phyloP scores from a whole-genome alignment of 176 grass and related monocot species.

The Zizania latifolia region DNA sequence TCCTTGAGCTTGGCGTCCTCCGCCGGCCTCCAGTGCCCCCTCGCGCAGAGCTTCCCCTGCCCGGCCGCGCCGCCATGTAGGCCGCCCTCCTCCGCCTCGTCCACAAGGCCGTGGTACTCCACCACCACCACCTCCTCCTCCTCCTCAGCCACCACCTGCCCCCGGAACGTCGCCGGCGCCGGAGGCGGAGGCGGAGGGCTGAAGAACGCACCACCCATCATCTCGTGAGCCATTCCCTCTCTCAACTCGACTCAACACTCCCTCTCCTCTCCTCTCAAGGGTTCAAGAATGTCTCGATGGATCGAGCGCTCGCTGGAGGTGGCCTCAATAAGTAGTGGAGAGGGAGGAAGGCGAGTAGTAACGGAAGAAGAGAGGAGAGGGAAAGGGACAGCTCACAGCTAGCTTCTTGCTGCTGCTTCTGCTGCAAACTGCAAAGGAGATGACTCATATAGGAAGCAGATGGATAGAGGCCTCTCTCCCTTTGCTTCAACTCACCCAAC shows the following conservation, averaged over 20 bases:
- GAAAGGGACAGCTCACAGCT: slow-evolving; percentile 24
- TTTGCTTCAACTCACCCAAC: not conserved
- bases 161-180: slow-evolving; percentile 7
- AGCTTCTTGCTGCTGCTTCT: slow-evolving; percentile 5
- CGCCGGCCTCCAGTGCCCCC: slow-evolving; percentile 76
- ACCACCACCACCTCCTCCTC: not conserved
- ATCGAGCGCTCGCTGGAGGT: too few species aligned
- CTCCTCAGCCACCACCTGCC: not conserved
- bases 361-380: slow-evolving; percentile 7
- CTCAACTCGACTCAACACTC: not conserved
- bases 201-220: slow-evolving; percentile 25
- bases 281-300: not conserved
- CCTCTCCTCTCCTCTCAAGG: not conserved
- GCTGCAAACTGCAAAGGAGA: not conserved
- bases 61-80: not conserved
- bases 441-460: slow-evolving; percentile 33
- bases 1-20: slow-evolving; percentile 82
- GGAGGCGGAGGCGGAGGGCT: slow-evolving; percentile 8
- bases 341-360: not conserved
- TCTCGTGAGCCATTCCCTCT: slow-evolving; percentile 12
- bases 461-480: not conserved
- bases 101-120: slow-evolving; percentile 17
- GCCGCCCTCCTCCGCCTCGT: slow-evolving; percentile 23
- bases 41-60: slow-evolving; percentile 45
- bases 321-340: not conserved